Evolutionary conservation across 1,139 yeast genomes (phyloP).

Genomic region (Lodderomyces oxycetoniae): DNA sequence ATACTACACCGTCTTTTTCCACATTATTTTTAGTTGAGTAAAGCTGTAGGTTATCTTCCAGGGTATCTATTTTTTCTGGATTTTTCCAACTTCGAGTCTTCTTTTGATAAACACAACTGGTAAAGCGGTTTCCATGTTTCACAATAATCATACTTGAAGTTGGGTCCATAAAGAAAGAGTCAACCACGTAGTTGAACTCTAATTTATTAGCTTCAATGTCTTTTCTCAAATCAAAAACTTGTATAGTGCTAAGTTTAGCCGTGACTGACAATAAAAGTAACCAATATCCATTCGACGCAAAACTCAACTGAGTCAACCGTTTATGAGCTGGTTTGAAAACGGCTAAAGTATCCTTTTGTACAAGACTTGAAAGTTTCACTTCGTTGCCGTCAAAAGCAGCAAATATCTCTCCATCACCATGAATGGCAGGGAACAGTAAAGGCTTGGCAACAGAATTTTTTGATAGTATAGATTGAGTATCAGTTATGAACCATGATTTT

Average conservation of each 20-base stretch:
- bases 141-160: slow-evolving; percentile 36
- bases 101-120: slow-evolving; percentile 35
- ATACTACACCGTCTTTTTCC: no score
- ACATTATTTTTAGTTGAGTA: no score
- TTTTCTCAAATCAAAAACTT: slow-evolving; percentile 58
- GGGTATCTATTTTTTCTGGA: background rate
- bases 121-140: slow-evolving; percentile 14
- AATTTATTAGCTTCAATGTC: slow-evolving; percentile 28
- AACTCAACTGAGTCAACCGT: slow-evolving; percentile 31
- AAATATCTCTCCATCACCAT: slow-evolving; percentile 62
- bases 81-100: slow-evolving; percentile 42
- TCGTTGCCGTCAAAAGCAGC: slow-evolving; percentile 39
- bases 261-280: slow-evolving; percentile 29
- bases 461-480: slow-evolving; percentile 4
- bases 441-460: slow-evolving; percentile 1
- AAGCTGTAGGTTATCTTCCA: no score
- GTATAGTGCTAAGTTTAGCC: slow-evolving; percentile 21
- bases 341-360: slow-evolving; percentile 34
- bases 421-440: slow-evolving; percentile 27
- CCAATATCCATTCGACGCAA: slow-evolving; percentile 74
- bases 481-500: slow-evolving; percentile 6
- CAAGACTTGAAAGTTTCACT: slow-evolving; percentile 10
- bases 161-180: slow-evolving; percentile 40
- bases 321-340: slow-evolving; percentile 22
- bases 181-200: slow-evolving; percentile 15